Conservation (phyloP, 192 early-diverging fungal species). For the Umbelopsis sp. region DNA sequence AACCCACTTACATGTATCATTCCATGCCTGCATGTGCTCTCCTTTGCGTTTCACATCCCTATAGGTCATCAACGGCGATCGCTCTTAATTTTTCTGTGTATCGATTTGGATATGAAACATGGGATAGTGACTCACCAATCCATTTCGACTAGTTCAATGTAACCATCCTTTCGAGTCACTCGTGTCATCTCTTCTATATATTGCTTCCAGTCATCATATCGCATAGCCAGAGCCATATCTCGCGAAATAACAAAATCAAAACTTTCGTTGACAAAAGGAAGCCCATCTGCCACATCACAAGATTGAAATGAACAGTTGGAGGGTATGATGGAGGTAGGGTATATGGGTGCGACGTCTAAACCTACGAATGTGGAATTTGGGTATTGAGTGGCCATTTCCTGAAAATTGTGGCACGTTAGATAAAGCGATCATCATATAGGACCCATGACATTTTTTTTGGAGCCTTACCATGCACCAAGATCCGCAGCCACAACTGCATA, state of each 20-base stretch:
- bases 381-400: slow-evolving; percentile 38
- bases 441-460: no score
- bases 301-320: slow-evolving; percentile 37
- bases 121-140: slow-evolving; percentile 7
- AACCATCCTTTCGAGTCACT: slow-evolving; percentile 37
- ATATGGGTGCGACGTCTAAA: slow-evolving; percentile 42
- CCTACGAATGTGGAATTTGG: slow-evolving; percentile 37
- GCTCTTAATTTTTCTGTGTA: no score
- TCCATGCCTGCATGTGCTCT: neutral
- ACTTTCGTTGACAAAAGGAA: slow-evolving; percentile 31
- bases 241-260: slow-evolving; percentile 43
- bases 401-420: neutral
- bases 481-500: slow-evolving; percentile 5
- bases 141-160: slow-evolving; percentile 42
- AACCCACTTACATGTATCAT: neutral
- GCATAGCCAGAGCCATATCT: slow-evolving; percentile 31
- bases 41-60: slow-evolving; percentile 13
- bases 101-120: neutral
- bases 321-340: slow-evolving; percentile 41
- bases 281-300: slow-evolving; percentile 33
- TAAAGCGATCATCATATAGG: no score
- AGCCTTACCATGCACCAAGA: slow-evolving; percentile 16
- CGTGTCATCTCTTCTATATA: slow-evolving; percentile 34
- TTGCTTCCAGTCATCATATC: slow-evolving; percentile 34
- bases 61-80: no score